Evolutionary conservation across 2,329 filamentous ascomycete genomes (phyloP).

Genomic region (Hymenoscyphus scutula): DNA sequence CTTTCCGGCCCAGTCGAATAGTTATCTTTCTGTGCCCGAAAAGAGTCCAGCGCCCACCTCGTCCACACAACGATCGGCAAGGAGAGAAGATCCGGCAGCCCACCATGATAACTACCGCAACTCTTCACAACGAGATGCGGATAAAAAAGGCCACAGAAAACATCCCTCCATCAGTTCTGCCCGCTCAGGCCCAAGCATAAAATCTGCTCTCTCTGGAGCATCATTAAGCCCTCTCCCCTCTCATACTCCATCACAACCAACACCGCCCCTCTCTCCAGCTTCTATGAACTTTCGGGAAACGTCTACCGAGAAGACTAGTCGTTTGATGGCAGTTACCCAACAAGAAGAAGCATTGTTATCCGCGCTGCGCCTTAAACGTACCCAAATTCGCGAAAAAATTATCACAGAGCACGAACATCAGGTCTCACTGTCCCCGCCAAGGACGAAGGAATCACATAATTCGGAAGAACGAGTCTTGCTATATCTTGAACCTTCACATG

Average conservation of each 20-base stretch:
- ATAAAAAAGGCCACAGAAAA: constrained; percentile 12
- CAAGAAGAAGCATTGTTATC: constrained; percentile 52
- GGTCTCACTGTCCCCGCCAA: constrained; percentile 27
- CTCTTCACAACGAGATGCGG: not conserved
- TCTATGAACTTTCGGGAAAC: constrained; percentile 25
- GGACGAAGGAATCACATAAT: constrained; percentile 9
- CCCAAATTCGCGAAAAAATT: constrained; percentile 44
- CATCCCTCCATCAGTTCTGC: not conserved
- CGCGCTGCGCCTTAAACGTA: constrained; percentile 48
- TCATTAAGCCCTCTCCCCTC: not conserved
- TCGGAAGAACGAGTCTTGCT: constrained; percentile 26
- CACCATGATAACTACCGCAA: not conserved
- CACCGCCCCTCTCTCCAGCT: constrained; percentile 33
- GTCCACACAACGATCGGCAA: not conserved
- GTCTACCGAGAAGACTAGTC: constrained; percentile 22
- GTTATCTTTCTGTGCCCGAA: constrained; percentile 25
- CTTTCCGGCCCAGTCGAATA: constrained; percentile 5
- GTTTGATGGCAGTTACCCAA: constrained; percentile 50
- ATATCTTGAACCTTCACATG: constrained; percentile 25
- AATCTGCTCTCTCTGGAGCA: constrained; percentile 11
- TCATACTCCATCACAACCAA: constrained; percentile 25
- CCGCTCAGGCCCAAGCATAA: constrained; percentile 11
- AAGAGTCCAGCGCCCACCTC: constrained; percentile 14
- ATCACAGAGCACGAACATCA: constrained; percentile 36
- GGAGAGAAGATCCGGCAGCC: not conserved